These are phyloP conservation scores for Thalassiosira exigua DNA, from an alignment of 352 stramenopile species.

Conservation along the genomic window DNA sequence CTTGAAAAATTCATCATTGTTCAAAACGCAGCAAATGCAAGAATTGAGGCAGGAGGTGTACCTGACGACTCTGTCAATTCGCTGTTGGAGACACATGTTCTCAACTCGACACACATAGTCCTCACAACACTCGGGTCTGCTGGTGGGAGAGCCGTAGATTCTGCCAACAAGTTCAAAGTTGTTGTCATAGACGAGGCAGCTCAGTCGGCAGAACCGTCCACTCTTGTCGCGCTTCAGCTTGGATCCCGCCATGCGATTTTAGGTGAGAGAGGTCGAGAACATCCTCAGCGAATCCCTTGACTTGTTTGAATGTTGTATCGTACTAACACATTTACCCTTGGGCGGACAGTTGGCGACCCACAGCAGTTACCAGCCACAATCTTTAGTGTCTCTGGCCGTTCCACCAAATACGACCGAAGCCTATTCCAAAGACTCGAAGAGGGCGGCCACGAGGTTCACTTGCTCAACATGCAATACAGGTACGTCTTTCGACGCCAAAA, in stretches of 20 bases:
- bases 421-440: conserved; percentile 83
- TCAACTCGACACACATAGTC: conserved; percentile 83
- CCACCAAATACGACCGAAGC: conserved; percentile 73
- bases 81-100: conserved; percentile 78
- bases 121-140: conserved; percentile 82
- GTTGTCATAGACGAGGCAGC: conserved; percentile 89
- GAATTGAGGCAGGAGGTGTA: conserved; percentile 4
- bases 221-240: conserved; percentile 80
- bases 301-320: neutral
- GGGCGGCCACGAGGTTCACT: conserved; percentile 71
- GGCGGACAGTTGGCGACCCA: conserved; percentile 81
- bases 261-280: conserved; percentile 86
- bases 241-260: conserved; percentile 86
- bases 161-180: conserved; percentile 84
- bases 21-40: conserved; percentile 23
- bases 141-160: conserved; percentile 74
- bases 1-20: conserved; percentile 37
- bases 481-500: conserved; percentile 84
- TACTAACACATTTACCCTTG: neutral
- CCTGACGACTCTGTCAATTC: neutral
- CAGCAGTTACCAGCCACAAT: conserved; percentile 85
- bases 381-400: conserved; percentile 57
- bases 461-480: conserved; percentile 90
- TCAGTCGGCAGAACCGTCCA: conserved; percentile 86
- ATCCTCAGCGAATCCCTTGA: conserved; percentile 8